Conservation (phyloP, 257 asterid species). For the Primulina huaijiensis region DNA sequence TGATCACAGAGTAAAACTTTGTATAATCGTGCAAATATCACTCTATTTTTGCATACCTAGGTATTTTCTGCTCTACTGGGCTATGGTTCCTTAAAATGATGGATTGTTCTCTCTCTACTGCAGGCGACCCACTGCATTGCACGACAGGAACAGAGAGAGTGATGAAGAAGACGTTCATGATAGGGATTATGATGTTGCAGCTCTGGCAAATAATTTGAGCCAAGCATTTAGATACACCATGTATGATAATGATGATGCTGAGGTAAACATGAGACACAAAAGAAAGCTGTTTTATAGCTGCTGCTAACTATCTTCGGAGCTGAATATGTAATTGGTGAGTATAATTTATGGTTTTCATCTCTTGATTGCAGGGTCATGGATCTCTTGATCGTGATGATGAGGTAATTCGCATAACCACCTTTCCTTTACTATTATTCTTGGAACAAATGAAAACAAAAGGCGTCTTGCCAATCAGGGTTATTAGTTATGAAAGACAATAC, state of each 20-base stretch:
- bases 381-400: conserved; percentile 83
- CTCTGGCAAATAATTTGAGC: conserved; percentile 82
- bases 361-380: conserved; percentile 69
- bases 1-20: conserved; percentile 1
- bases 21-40: background rate
- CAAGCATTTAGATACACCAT: conserved; percentile 75
- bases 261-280: background rate
- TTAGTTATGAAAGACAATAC: too few relatives aligned
- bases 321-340: background rate
- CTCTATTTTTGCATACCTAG: background rate
- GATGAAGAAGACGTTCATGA: conserved; percentile 88
- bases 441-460: background rate
- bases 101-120: conserved; percentile 25
- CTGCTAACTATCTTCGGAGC: background rate
- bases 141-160: conserved; percentile 77
- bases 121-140: conserved; percentile 95
- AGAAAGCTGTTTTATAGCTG: background rate
- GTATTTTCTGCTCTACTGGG: conserved; percentile 19
- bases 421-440: conserved; percentile 2
- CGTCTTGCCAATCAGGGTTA: background rate
- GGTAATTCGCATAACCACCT: conserved; percentile 41
- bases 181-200: conserved; percentile 92
- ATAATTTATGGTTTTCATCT: conserved; percentile 23
- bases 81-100: conserved; percentile 13
- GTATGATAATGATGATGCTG: background rate